Evolutionary conservation across 2,329 filamentous ascomycete species (phyloP).

Genomic region (Magnaporthales sp.): DNA sequence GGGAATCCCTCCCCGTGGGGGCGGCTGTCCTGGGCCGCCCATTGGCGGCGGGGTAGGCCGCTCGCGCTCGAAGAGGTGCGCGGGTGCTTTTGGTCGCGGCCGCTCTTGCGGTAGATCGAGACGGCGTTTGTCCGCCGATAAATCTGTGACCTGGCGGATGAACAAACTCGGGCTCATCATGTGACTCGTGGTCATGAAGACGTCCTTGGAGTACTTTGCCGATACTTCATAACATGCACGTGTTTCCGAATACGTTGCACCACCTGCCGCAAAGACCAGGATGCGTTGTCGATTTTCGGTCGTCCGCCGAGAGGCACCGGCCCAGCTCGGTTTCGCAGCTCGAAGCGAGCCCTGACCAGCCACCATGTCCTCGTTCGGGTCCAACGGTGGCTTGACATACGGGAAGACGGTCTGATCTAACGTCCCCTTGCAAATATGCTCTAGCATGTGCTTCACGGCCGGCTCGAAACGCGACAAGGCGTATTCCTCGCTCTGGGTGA

Average conservation of each 20-base stretch:
- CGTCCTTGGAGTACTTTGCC: slow-evolving; percentile 61
- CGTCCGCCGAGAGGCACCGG: slow-evolving; percentile 64
- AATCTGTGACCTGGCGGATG: slow-evolving; percentile 71
- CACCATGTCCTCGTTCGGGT: slow-evolving; percentile 50
- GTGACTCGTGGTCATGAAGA: slow-evolving; percentile 85
- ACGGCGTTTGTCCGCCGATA: slow-evolving; percentile 64
- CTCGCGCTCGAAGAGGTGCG: slow-evolving; percentile 73
- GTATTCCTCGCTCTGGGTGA: slow-evolving; percentile 55
- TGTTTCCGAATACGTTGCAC: slow-evolving; percentile 87
- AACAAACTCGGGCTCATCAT: slow-evolving; percentile 85
- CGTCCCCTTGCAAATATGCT: slow-evolving; percentile 58
- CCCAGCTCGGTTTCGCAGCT: slow-evolving; percentile 92
- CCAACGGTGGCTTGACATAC: slow-evolving; percentile 62
- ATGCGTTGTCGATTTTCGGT: slow-evolving; percentile 82
- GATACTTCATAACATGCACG: slow-evolving; percentile 84
- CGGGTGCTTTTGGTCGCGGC: slow-evolving; percentile 72
- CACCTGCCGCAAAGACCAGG: slow-evolving; percentile 90
- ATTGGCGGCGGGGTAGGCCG: slow-evolving; percentile 43
- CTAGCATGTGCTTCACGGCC: slow-evolving; percentile 72
- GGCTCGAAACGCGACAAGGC: slow-evolving; percentile 83
- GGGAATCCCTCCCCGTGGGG: slow-evolving; percentile 18
- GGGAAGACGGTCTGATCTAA: slow-evolving; percentile 62
- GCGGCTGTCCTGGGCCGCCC: slow-evolving; percentile 11
- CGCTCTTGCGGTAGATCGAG: slow-evolving; percentile 76
- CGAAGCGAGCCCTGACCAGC: slow-evolving; percentile 67